Percentiles rank a stretch among this genome's conserved stretches.
These are phyloP conservation scores for Ceratocystiopsis brevicomis DNA, from an alignment of 2,329 filamentous ascomycete species.

Conservation along the genomic window DNA sequence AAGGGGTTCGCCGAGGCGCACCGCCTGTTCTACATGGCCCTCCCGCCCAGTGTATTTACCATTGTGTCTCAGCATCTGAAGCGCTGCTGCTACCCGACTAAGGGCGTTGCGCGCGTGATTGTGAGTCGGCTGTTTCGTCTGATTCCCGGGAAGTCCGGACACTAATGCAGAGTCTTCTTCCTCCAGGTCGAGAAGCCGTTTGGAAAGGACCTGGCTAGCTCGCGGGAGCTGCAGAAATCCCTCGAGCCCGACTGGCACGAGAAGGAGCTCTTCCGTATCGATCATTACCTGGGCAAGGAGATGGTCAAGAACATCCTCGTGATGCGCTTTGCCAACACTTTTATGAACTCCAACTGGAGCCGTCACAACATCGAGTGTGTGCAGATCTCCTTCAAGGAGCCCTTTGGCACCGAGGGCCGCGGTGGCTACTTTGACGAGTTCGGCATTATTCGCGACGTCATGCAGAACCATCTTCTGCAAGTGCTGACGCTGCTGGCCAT, in stretches of 20 bases:
- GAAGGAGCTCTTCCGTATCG: conserved; percentile 96
- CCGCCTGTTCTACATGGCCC: conserved; percentile 96
- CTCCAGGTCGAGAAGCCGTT: conserved; percentile 92
- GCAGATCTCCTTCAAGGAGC: conserved; percentile 98
- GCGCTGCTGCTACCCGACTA: conserved; percentile 86
- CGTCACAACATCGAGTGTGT: conserved; percentile 98
- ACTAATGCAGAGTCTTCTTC: too few species aligned
- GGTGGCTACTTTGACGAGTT: conserved; percentile 99
- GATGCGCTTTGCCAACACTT: conserved; percentile 93
- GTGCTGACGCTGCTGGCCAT: conserved; percentile 91
- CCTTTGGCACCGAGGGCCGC: conserved; percentile 92
- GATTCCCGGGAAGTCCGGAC: too few species aligned
- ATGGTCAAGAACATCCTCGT: conserved; percentile 99
- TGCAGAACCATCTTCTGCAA: conserved; percentile 98
- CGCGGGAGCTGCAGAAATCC: conserved; percentile 82
- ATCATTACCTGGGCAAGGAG: conserved; percentile 98
- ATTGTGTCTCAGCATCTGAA: conserved; percentile 95
- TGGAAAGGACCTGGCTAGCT: conserved; percentile 88
- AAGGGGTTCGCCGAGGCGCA: conserved; percentile 65
- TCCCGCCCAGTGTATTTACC: conserved; percentile 94
- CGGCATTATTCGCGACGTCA: conserved; percentile 96
- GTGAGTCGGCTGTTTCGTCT: conserved; percentile 24
- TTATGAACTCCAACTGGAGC: conserved; percentile 98
- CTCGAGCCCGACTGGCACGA: conserved; percentile 97
- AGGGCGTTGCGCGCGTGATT: conserved; percentile 83